Evolutionary conservation across 345 rosid genomes (phyloP).

Genomic region (Clarkia xantiana): DNA sequence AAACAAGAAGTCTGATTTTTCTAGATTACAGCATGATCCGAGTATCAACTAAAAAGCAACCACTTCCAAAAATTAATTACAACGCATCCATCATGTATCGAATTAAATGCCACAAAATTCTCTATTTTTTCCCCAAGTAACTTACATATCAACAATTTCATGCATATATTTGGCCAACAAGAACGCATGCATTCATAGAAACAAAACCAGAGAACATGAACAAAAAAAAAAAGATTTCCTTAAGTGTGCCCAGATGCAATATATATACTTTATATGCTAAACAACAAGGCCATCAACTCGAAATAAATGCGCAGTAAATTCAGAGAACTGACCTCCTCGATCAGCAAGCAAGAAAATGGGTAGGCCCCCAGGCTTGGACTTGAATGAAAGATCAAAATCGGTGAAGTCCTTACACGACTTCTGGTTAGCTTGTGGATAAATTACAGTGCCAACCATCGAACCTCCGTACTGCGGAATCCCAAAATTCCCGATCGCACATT

Average conservation of each 20-base stretch:
- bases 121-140: no score
- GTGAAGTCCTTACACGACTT: conserved; percentile 34
- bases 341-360: conserved; percentile 39
- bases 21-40: no score
- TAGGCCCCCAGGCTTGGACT: conserved; percentile 27
- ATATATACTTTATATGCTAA: not conserved
- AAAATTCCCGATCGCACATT: conserved; percentile 44
- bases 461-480: conserved; percentile 54
- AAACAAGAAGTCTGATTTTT: no score
- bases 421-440: conserved; percentile 35
- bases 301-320: not conserved
- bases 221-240: not conserved
- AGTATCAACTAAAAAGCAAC: no score
- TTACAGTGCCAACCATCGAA: conserved; percentile 34
- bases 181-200: not conserved
- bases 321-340: conserved; percentile 34
- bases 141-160: not conserved
- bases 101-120: no score
- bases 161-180: not conserved
- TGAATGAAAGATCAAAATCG: conserved; percentile 31
- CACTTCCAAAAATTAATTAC: no score
- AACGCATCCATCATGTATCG: no score
- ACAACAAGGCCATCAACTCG: not conserved
- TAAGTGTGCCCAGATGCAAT: not conserved
- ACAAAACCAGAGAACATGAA: not conserved